Base-by-base conservation (phyloP, 2,329 filamentous ascomycete species). In the Alternaria alternata region DNA sequence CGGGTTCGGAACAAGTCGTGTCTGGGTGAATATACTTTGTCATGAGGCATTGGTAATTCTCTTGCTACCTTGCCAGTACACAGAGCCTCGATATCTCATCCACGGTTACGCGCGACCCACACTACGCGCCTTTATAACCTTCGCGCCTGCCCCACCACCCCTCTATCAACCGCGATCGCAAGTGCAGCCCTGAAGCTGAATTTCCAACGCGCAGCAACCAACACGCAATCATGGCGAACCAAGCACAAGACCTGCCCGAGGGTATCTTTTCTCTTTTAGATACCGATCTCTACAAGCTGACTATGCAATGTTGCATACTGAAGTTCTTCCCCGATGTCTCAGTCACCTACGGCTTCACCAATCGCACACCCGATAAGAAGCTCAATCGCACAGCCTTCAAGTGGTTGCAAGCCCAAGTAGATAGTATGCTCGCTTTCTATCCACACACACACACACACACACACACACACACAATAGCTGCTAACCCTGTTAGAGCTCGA, bases 331-430 rank as follows among this genome's bases (percentile, higher is more conserved):
- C 90, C 34, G 85, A 94, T 59, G 82, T 78, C 71, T 87, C 89
- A 44, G 95, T 98, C 59, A 93, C 92, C 3, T 99, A 98, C 76
- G 88, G 91, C 61, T 97, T 96, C 81, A 98, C 93, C 52, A 99
- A 99, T 78, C 91, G 95, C 51, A 99, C 95, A 1, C 92, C 93
- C 7, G 89, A 97, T 63, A 96, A 97, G 88, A 93, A 94, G 77
- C 84, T 99, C 60, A 96, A 88, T 26, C 87, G 93, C 69, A 86
- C 85, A 57, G 95, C 93, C 32, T 97, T 92, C 80, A 84, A 85
- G 49, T 99, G 95, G 95, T 85, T 99, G 1, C 82, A 92, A 71
- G 82, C 88, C 47, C 94, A 99, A 77, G 91, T 97, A 69, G 85
- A 87, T 69, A 94, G 91, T 92, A 78, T n/a, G 65, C 62, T 9